Evolutionary conservation across 2,329 filamentous ascomycete genomes (phyloP).

Genomic region (Fusarium austroafricanum): DNA sequence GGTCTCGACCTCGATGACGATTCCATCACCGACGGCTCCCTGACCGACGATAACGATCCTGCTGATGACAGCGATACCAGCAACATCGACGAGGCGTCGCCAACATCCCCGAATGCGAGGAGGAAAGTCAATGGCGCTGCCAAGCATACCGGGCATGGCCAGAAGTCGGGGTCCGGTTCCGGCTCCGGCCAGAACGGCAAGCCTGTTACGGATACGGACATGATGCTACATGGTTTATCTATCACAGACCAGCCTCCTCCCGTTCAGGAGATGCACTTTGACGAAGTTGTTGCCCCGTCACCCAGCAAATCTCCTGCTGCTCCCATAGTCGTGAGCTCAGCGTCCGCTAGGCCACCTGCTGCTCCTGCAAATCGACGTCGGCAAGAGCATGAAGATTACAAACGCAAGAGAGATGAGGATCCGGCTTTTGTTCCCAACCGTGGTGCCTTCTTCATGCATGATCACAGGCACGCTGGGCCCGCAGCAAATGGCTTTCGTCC

Average conservation of each 20-base stretch:
- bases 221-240: conserved; percentile 68
- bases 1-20: conserved; percentile 71
- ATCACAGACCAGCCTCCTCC: conserved; percentile 57
- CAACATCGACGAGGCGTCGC: conserved; percentile 68
- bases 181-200: conserved; percentile 51
- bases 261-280: conserved; percentile 60
- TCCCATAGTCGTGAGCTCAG: conserved; percentile 67
- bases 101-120: conserved; percentile 57
- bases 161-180: conserved; percentile 51
- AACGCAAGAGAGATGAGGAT: conserved; percentile 86
- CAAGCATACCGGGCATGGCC: conserved; percentile 50
- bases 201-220: conserved; percentile 64
- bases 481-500: conserved; percentile 82
- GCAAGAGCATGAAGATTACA: conserved; percentile 91
- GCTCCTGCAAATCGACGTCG: conserved; percentile 76
- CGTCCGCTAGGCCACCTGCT: conserved; percentile 63
- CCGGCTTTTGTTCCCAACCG: conserved; percentile 94
- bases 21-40: conserved; percentile 73
- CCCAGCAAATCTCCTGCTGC: conserved; percentile 57
- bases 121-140: conserved; percentile 58
- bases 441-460: conserved; percentile 97
- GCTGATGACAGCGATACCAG: conserved; percentile 73
- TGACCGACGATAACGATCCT: conserved; percentile 71
- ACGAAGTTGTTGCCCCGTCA: conserved; percentile 54
- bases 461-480: conserved; percentile 83